Base-by-base conservation (phyloP, 768 basidiomycete species). In the Pleurotus ostreatus region DNA sequence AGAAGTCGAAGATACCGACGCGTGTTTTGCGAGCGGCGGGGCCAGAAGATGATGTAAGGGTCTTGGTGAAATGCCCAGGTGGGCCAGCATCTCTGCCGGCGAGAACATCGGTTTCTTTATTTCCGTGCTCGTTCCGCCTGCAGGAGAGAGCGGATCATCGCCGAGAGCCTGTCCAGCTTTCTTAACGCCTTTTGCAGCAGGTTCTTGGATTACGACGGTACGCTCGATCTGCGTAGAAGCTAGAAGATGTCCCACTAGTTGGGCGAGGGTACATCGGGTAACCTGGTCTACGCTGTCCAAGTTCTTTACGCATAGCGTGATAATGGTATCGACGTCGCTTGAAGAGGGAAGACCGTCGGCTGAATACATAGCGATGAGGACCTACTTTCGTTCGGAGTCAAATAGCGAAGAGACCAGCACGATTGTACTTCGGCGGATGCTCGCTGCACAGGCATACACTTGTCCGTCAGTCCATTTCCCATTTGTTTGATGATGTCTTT, bases 1-100 rank as follows among this genome's bases (percentile, higher is more conserved):
- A 97, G 62, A 92, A 86, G 60, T 97, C 92, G 65, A 97, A 87
- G 20, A 98, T 81, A 5, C 92, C 94, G 34, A 93, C 86, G 18
- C 90, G 83, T 2, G 82, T 82, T 69, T 86, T 86, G 39, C 89
- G 83, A 41, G 51, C 51, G 18, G 51, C 16, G 9, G 43, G 23
- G 13, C 34, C 22, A 7, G 51, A 53, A 2, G 51, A 40, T 1
- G 88, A 77, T 0, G 81, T 63, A 38, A 82, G 76, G 1, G 82
- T 71, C 66, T 87, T 90, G 75, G 92, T 96, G 74, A 93, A 92
- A 25, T 88, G 0, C 94, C 93, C 3, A 98, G 78, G 52, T 85
- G 84, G n/a, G 66, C 67, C 8, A 98, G 71, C 94, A 98, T 96
- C 62, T 95, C 92, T 13, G 70, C 70, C 0, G 87, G 82, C 0